Evolutionary conservation across 805 yeast species (phyloP), one percentile per base, ranked within the genome.

Genomic region (Barnettozyma siamensis): DNA sequence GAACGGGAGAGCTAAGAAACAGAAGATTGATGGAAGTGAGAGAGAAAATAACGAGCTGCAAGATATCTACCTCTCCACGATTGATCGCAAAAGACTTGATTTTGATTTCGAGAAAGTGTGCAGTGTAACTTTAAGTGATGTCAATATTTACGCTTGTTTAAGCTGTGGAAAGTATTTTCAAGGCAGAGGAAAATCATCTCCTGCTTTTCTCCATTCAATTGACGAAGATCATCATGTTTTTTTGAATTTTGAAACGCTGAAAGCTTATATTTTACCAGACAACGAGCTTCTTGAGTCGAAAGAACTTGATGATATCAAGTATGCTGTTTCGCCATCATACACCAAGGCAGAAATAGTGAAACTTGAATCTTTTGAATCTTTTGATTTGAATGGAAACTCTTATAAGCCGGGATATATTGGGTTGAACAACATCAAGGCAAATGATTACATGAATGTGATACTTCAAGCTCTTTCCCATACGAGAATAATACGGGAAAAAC

Each of bases 51-150:
- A 9, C 16, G 15, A n/a, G 12, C 29, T 46, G 20, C 45, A 46
- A n/a, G 40, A 41, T 33, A 16, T 51, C 13, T 57, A 55, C 41
- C 47, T 60, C 7, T 64, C 59, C 15, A 61, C 63, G 12, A 58
- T 56, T 33, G 58, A 58, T 34, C 49, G 56, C 33, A 60, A 54
- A 33, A 57, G 52, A 16, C 43, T 69, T 12, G 87, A 86, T 54
- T 85, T 86, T 56, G 94, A 84, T 55, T 70, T 73, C 38, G 87
- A 81, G 33, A 78, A 78, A 53, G 59, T 75, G 2, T 86, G 95
- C 58, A 69, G 76, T 33, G 73, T 80, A 0, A 73, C 88, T 0
- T 63, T 84, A 18, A 69, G 86, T 1, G 71, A 66, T 30, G 63
- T 72, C 17, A 81, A 83, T 51, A 73, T 85, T 1, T 83, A 84